Conservation (phyloP, 2,329 filamentous ascomycete genomes). For the Cladosporium sp. region DNA sequence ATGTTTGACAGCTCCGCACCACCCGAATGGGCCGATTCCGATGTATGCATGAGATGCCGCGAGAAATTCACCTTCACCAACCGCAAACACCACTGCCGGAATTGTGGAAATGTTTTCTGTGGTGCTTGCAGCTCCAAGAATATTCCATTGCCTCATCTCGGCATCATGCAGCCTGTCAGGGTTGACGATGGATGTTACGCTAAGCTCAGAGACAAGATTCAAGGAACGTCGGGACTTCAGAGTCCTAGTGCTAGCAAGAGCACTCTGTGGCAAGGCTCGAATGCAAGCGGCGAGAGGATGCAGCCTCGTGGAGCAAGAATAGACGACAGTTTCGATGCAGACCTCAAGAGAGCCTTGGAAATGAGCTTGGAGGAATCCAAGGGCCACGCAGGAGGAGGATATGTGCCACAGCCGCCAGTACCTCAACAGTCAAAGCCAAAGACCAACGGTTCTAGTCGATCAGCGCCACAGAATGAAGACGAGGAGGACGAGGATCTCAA, state of each 20-base stretch:
- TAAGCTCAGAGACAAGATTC: slow-evolving; percentile 72
- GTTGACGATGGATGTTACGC: slow-evolving; percentile 95
- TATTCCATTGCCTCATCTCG: slow-evolving; percentile 83
- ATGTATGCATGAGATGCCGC: slow-evolving; percentile 97
- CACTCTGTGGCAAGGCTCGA: slow-evolving; percentile 53
- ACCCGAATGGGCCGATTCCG: slow-evolving; percentile 95
- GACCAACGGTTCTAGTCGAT: slow-evolving; percentile 8
- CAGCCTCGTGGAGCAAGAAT: slow-evolving; percentile 84
- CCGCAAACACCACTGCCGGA: slow-evolving; percentile 95
- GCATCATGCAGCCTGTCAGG: slow-evolving; percentile 83
- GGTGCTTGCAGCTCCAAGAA: slow-evolving; percentile 89
- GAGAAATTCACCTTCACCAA: slow-evolving; percentile 97
- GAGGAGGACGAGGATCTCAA: slow-evolving; percentile 92
- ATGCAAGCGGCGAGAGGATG: slow-evolving; percentile 52
- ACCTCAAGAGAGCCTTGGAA: slow-evolving; percentile 85
- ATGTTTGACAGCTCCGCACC: slow-evolving; percentile 98
- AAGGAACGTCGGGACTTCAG: slow-evolving; percentile 18
- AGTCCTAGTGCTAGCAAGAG: slow-evolving; percentile 40
- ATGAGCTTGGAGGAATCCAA: slow-evolving; percentile 97
- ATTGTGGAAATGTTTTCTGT: slow-evolving; percentile 97
- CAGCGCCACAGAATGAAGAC: slow-evolving; percentile 47
- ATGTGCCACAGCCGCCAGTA: slow-evolving; percentile 50
- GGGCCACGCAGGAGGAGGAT: slow-evolving; percentile 64
- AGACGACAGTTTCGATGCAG: slow-evolving; percentile 89
- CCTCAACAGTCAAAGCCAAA: slow-evolving; percentile 23